Conservation (phyloP, 2,329 filamentous ascomycete species). For the Aaosphaeria arxii region DNA sequence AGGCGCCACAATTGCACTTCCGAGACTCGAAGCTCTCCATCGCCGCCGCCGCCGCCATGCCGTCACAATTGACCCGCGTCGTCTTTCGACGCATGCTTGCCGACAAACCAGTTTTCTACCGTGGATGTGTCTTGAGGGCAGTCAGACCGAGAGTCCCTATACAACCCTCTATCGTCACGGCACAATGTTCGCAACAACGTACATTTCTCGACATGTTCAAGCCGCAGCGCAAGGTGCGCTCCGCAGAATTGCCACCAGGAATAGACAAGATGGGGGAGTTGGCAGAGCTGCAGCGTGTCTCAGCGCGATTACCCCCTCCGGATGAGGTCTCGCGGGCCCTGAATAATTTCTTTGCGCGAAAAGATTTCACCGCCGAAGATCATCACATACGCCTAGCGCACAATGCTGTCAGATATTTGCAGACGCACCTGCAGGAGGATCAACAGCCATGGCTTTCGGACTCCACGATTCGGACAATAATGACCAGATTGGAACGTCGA, state of each 20-base stretch:
- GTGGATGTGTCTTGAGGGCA: conserved; percentile 41
- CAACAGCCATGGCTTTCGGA: conserved; percentile 35
- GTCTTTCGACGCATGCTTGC: conserved; percentile 58
- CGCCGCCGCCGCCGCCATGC: conserved; percentile 44
- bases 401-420: conserved; percentile 61
- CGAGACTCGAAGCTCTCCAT: conserved; percentile 2
- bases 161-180: conserved; percentile 16
- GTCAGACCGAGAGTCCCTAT: conserved; percentile 16
- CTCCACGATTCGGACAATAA: conserved; percentile 39
- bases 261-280: conserved; percentile 70
- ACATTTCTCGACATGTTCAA: conserved; percentile 66
- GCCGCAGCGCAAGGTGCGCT: conserved; percentile 56
- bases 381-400: conserved; percentile 54
- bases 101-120: conserved; percentile 47
- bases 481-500: conserved; percentile 34
- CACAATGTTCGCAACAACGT: conserved; percentile 42
- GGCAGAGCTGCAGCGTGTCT: conserved; percentile 59
- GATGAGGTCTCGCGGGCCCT: conserved; percentile 54
- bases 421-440: conserved; percentile 26
- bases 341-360: conserved; percentile 23
- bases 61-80: conserved; percentile 58
- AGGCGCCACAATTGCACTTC: too few relatives aligned
- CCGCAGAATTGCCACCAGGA: conserved; percentile 66
- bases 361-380: conserved; percentile 21
- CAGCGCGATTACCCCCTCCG: conserved; percentile 61